Evolutionary conservation across 2,329 filamentous ascomycete genomes (phyloP).

Genomic region (Hymenoscyphus infarciens): DNA sequence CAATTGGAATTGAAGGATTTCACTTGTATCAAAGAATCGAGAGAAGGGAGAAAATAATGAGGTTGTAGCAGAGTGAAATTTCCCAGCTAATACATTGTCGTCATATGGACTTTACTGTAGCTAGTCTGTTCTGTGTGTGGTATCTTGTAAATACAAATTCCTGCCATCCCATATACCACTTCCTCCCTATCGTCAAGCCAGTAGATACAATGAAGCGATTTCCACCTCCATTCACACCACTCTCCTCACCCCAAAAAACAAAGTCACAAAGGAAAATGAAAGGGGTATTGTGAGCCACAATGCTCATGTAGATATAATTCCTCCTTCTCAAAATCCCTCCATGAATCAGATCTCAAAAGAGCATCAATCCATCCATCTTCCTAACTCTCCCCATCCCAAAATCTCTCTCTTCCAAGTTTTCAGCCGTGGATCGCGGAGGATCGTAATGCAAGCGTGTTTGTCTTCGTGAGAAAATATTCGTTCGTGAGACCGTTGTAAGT

Average conservation of each 20-base stretch:
- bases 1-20: no score
- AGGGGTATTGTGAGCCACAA: neutral
- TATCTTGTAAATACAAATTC: neutral
- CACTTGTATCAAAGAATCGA: neutral
- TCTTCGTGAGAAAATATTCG: constrained; percentile 15
- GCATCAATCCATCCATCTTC: neutral
- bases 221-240: neutral
- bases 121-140: neutral
- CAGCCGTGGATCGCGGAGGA: neutral
- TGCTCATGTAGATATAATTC: neutral
- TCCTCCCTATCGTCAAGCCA: neutral
- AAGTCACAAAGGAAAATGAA: neutral
- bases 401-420: neutral
- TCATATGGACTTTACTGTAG: neutral
- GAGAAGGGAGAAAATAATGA: neutral
- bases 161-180: neutral
- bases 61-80: neutral
- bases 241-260: neutral
- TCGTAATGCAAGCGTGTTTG: neutral
- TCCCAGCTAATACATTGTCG: neutral
- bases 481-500: constrained; percentile 15
- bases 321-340: neutral
- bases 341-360: neutral
- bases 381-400: neutral
- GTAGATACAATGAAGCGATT: neutral